These are phyloP conservation scores for Chloropicon primus DNA, from an alignment of 139 green algal genomes.

Conservation along the genomic window DNA sequence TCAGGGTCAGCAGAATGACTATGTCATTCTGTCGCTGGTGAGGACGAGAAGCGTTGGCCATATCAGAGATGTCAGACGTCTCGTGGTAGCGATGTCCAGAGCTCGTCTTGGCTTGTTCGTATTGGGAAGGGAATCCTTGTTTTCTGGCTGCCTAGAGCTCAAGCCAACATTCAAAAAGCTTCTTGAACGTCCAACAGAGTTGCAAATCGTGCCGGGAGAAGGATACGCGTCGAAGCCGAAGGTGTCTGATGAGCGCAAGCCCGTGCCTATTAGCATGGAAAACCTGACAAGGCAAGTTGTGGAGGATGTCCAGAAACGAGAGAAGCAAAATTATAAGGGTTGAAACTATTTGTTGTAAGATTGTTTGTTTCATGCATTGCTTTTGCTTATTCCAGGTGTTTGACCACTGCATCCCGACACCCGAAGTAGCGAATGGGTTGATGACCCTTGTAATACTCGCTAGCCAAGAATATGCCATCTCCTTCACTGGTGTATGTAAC, in stretches of 20 bases:
- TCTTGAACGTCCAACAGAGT: background rate
- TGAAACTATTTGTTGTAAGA: no score
- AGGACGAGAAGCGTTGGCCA: constrained; percentile 80
- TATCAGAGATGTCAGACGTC: constrained; percentile 81
- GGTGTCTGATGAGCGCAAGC: background rate
- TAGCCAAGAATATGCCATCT: background rate
- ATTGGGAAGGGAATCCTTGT: constrained; percentile 41
- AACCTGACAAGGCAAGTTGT: background rate
- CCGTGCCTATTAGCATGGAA: background rate
- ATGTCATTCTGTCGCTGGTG: constrained; percentile 89
- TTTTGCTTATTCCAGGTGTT: background rate
- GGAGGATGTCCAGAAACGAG: background rate
- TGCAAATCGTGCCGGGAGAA: background rate
- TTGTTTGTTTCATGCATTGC: no score
- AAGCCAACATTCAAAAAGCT: background rate
- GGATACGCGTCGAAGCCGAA: background rate
- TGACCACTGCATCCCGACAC: background rate
- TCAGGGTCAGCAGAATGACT: constrained; percentile 97
- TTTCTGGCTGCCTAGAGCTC: background rate
- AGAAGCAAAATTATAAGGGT: no score
- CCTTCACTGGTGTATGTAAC: background rate
- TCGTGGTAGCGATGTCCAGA: constrained; percentile 89
- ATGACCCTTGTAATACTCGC: background rate
- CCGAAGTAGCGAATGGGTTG: background rate
- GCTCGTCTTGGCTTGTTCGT: constrained; percentile 89